Conservation (phyloP, 495 filamentous ascomycete species). For the Penicillium psychrofluorescens region DNA sequence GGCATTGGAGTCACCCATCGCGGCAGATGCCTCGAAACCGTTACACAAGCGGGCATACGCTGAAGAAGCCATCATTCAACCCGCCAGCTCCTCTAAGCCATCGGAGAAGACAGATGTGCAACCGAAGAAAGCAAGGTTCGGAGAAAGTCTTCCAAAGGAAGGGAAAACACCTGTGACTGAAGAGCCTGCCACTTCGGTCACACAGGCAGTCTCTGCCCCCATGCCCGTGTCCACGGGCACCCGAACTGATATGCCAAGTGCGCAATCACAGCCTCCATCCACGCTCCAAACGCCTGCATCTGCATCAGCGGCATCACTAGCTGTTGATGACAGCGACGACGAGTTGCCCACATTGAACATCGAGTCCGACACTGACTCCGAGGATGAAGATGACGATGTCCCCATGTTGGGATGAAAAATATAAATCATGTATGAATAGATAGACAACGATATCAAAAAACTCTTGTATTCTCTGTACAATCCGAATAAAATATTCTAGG, state of each 20-base stretch:
- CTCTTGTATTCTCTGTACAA: neutral
- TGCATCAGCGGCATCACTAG: slow-evolving; percentile 1
- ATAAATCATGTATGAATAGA: neutral
- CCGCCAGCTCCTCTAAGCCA: neutral
- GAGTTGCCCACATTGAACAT: slow-evolving; percentile 43
- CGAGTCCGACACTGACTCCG: slow-evolving; percentile 39
- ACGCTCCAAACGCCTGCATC: slow-evolving; percentile 4
- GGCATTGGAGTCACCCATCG: slow-evolving; percentile 7
- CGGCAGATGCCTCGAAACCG: neutral
- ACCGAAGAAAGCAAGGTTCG: slow-evolving; percentile 29
- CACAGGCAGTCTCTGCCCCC: neutral
- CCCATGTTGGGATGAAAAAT: slow-evolving; percentile 20
- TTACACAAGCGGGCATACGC: slow-evolving; percentile 29
- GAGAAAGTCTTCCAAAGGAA: slow-evolving; percentile 6
- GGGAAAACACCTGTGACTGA: neutral
- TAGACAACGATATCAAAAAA: neutral
- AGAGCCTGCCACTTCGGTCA: neutral
- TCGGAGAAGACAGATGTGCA: slow-evolving; percentile 10
- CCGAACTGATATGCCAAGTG: slow-evolving; percentile 5
- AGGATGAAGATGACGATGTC: slow-evolving; percentile 32
- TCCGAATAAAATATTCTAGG: neutral
- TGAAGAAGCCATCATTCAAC: slow-evolving; percentile 15
- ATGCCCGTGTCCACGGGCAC: neutral
- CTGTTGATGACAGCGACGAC: slow-evolving; percentile 40
- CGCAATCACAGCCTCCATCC: slow-evolving; percentile 3